phyloP scores from a whole-genome alignment of 176 grass and related monocot species.

The Lolium rigidum region DNA sequence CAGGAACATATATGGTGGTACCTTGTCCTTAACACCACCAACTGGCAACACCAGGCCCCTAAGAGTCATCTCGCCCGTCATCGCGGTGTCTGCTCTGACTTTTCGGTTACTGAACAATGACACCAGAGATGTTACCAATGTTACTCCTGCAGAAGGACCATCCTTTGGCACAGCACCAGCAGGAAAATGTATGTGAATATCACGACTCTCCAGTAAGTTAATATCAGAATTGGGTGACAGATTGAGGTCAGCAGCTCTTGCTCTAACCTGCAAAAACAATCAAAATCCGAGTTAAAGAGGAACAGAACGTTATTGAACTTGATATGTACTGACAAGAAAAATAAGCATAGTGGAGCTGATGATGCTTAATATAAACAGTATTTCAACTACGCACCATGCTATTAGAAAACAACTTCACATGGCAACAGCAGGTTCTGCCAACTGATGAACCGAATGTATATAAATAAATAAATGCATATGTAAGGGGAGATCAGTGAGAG shows the following conservation, averaged over 20 bases:
- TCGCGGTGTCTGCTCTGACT: conserved; percentile 95
- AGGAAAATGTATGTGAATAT: conserved; percentile 99
- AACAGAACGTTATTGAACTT: conserved; percentile 3
- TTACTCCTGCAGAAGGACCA: conserved; percentile 97
- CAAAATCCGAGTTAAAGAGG: conserved; percentile 24
- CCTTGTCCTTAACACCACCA: conserved; percentile 98
- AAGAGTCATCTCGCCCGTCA: conserved; percentile 99
- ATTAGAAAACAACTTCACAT: conserved; percentile 19
- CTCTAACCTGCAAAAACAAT: conserved; percentile 75
- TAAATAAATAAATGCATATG: neutral
- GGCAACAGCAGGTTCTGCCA: neutral
- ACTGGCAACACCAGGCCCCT: conserved; percentile 95
- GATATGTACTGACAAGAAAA: neutral
- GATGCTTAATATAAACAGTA: conserved; percentile 5
- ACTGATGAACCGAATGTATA: neutral
- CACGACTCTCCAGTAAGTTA: conserved; percentile 83
- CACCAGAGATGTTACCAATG: conserved; percentile 86
- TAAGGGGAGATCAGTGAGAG: conserved; percentile 24
- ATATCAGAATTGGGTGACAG: conserved; percentile 66
- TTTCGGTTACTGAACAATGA: conserved; percentile 88
- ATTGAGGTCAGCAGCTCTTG: conserved; percentile 86
- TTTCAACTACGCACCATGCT: conserved; percentile 5
- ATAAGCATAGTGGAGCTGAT: neutral
- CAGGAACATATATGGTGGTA: conserved; percentile 30
- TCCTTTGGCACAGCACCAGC: conserved; percentile 99